Evolutionary conservation across 495 filamentous ascomycete species (phyloP).

Genomic region (Melanomma pulvis-pyrius): DNA sequence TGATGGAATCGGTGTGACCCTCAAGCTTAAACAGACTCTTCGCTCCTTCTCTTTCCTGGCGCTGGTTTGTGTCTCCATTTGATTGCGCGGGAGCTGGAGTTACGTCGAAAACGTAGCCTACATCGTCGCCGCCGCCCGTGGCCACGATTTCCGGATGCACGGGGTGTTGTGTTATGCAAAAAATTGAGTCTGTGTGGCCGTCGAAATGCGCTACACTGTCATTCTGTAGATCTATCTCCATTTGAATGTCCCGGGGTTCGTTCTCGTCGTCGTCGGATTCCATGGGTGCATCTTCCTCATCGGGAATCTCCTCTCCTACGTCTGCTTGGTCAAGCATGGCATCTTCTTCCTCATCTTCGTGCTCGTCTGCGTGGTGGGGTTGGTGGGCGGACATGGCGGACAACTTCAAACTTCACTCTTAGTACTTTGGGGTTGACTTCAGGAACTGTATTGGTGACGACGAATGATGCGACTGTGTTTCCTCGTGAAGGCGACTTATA

Average conservation of each 20-base stretch:
- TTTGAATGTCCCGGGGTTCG: constrained; percentile 37
- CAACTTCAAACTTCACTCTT: background rate
- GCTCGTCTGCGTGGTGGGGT: constrained; percentile 26
- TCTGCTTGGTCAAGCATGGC: constrained; percentile 47
- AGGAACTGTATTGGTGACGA: no score
- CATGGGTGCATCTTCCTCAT: constrained; percentile 50
- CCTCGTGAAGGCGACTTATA: constrained; percentile 3
- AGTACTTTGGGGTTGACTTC: background rate
- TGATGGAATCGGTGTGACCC: constrained; percentile 89
- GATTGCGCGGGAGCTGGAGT: constrained; percentile 51
- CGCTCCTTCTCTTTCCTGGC: constrained; percentile 61
- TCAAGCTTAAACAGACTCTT: constrained; percentile 68
- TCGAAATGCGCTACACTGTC: constrained; percentile 94
- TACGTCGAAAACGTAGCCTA: constrained; percentile 79
- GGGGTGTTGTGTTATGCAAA: constrained; percentile 91
- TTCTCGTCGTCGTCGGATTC: constrained; percentile 67
- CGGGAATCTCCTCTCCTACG: constrained; percentile 46
- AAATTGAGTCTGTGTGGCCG: constrained; percentile 81
- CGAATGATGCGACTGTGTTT: background rate
- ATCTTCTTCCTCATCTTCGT: constrained; percentile 44
- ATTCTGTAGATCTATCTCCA: constrained; percentile 82
- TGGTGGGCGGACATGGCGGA: constrained; percentile 34
- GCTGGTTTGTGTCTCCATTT: constrained; percentile 52
- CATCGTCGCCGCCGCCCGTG: constrained; percentile 83
- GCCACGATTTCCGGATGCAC: constrained; percentile 74